Evolutionary conservation across 2,329 filamentous ascomycete genomes (phyloP).

Genomic region (Passalora sequoiae): DNA sequence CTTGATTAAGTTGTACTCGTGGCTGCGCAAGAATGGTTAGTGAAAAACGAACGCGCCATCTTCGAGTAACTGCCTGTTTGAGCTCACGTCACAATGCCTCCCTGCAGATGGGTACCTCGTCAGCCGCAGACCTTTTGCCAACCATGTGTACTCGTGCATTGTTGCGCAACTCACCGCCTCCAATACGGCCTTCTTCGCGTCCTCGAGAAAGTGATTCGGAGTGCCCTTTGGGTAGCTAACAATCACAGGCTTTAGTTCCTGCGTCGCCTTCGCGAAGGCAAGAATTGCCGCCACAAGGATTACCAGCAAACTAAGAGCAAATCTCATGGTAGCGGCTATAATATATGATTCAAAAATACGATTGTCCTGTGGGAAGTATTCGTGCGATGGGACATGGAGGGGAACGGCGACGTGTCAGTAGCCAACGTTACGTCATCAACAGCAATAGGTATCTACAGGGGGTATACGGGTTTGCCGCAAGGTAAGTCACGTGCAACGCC

Average conservation of each 20-base stretch:
- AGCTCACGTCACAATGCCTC: conserved; percentile 68
- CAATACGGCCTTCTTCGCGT: conserved; percentile 56
- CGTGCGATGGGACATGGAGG: no score
- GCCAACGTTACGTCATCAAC: no score
- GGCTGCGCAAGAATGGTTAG: conserved; percentile 19
- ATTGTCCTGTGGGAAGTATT: no score
- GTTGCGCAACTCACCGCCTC: conserved; percentile 32
- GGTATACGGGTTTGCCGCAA: no score
- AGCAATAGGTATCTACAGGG: no score
- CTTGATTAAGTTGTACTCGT: conserved; percentile 32
- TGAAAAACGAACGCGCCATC: background rate
- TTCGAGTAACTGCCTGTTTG: conserved; percentile 28
- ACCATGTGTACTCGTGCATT: background rate
- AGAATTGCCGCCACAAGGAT: conserved; percentile 20
- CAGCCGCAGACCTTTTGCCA: no score
- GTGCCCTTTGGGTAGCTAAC: conserved; percentile 69
- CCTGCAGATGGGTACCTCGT: conserved; percentile 37
- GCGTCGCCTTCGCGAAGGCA: conserved; percentile 15
- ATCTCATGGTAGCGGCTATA: conserved; percentile 26
- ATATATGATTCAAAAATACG: no score
- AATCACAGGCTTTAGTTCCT: conserved; percentile 70
- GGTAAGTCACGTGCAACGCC: no score
- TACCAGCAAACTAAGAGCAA: conserved; percentile 24
- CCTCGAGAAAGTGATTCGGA: conserved; percentile 60
- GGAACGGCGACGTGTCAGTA: no score